Base-by-base conservation (phyloP, 2,329 filamentous ascomycete species). In the Colletotrichum zoysiae region DNA sequence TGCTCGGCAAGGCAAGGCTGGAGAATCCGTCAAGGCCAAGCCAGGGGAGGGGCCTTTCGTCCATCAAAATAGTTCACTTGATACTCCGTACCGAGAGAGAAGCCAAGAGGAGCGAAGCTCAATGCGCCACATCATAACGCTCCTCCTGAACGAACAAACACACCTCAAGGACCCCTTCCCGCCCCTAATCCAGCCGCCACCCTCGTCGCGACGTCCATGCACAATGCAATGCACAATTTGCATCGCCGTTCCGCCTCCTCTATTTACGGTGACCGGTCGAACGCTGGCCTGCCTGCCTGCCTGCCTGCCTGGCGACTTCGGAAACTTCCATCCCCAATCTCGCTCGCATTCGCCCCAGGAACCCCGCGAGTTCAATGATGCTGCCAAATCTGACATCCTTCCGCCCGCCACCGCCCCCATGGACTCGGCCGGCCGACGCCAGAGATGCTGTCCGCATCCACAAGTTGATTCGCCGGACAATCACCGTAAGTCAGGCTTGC, bases 41-140 rank as follows among this genome's bases (percentile, higher is more conserved):
- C 14, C 42, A 30, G 30, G 30, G 30, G 30, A 30, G 30, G 30
- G 30, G 55, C 58, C 58, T 60, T 69, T 35, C 61, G 40, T 30
- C 65, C 59, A 70, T 72, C 66, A 42, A 60, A 60, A 65, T 72
- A 72, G 70, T 70, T 65, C 65, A 65, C 40, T 30, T 30, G 2
- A 30, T 5, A 30, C 30, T 30, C 30, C 30, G 30, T 30, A 30
- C 30, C 30, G 30, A 30, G 30, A 30, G 30, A 4, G 3, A 30
- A 30, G 60, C 59, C 55, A 46, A 60, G 46, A 48, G 2, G 30
- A 70, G 65, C 59, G 55, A 55, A 65, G 60, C 59, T 56, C 56
- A 70, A 70, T 55, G 66, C 70, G 70, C 65, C 70, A 70, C 59
- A 65, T 60, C 70, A 69, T 64, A 64, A 71, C 69, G 69, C 46